Conservation (phyloP, 2,329 filamentous ascomycete species). For the Trichoderma sp. region DNA sequence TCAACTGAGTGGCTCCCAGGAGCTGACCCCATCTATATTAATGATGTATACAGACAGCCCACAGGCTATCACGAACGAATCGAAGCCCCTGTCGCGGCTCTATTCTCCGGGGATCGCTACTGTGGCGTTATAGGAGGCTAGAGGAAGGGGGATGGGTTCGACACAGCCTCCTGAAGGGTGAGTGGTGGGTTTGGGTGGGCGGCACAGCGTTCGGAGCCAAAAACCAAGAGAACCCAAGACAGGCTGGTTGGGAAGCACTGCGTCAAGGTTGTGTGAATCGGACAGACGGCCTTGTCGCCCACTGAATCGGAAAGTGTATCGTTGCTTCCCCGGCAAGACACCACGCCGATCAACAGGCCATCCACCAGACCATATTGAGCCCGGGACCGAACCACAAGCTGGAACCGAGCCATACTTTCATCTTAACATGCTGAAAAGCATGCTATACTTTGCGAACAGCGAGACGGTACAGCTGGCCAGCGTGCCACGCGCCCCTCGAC, state of each 20-base stretch:
- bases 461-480: neutral
- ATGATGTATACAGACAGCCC: constrained; percentile 7
- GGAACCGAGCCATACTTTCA: neutral
- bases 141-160: neutral
- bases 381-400: neutral
- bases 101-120: constrained; percentile 10
- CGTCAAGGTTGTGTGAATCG: constrained; percentile 1
- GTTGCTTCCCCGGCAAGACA: constrained; percentile 14
- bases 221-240: neutral
- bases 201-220: neutral
- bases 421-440: neutral
- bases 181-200: neutral
- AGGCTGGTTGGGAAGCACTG: constrained; percentile 13
- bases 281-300: neutral
- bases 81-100: constrained; percentile 4
- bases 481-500: neutral
- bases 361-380: neutral
- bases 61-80: neutral
- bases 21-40: neutral
- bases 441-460: neutral
- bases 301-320: constrained; percentile 14
- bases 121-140: neutral
- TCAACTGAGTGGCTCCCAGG: neutral
- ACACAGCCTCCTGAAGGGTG: neutral
- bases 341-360: constrained; percentile 13